These are phyloP conservation scores for Monotropa hypopitys DNA, from an alignment of 179 eudicot species.

Conservation along the genomic window DNA sequence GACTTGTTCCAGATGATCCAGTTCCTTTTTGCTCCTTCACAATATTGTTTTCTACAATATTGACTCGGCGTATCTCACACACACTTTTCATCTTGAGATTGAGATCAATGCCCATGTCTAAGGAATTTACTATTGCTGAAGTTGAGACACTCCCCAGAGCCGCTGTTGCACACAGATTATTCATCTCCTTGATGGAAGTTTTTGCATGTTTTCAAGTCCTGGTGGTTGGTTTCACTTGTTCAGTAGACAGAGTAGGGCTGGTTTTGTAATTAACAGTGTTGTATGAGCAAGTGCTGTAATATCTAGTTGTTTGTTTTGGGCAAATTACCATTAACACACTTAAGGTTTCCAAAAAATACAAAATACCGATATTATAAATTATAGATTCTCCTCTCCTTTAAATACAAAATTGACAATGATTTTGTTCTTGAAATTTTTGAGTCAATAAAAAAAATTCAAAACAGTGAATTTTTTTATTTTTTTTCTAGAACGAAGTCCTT, in stretches of 20 bases:
- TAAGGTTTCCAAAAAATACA: no score
- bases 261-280: background rate
- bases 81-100: background rate
- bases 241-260: background rate
- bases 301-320: no score
- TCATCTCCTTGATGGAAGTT: background rate
- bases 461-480: no score
- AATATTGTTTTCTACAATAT: background rate
- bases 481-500: no score
- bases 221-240: conserved; percentile 4
- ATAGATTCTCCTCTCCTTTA: no score
- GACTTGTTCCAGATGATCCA: conserved; percentile 37
- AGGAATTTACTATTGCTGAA: background rate
- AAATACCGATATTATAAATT: no score
- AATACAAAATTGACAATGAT: no score
- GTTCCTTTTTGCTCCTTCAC: background rate
- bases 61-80: background rate
- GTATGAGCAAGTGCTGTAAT: background rate
- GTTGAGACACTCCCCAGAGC: background rate
- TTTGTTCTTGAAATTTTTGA: no score
- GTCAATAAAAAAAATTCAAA: no score
- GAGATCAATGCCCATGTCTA: background rate
- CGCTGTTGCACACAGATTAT: background rate
- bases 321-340: no score
- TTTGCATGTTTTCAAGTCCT: background rate